Conservation (phyloP, 2,329 filamentous ascomycete genomes). For the Neofusicoccum ribis region DNA sequence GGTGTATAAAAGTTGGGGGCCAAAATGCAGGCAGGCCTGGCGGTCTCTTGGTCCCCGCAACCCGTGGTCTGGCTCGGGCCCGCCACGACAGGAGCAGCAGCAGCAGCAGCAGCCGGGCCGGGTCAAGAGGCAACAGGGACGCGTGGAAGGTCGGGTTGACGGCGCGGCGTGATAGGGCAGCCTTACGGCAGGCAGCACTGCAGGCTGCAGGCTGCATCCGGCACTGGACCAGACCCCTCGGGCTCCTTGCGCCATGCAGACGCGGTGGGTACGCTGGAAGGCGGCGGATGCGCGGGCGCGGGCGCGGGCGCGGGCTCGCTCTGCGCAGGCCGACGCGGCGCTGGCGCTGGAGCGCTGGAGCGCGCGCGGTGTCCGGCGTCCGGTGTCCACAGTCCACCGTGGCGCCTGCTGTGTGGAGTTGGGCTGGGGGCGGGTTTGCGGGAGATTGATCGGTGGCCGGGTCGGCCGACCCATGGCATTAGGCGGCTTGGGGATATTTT, state of each 20-base stretch:
- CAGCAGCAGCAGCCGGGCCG: not conserved
- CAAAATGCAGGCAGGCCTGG: not conserved
- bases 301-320: too few species aligned
- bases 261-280: not conserved
- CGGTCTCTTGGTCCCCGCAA: not conserved
- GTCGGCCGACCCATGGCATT: not conserved
- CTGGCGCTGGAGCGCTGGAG: too few species aligned
- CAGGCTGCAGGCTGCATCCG: not conserved
- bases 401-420: conserved; percentile 10
- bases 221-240: not conserved
- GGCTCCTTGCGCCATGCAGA: not conserved
- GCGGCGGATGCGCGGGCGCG: not conserved
- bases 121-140: conserved; percentile 1
- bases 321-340: too few species aligned
- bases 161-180: not conserved
- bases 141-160: conserved; percentile 10
- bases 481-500: not conserved
- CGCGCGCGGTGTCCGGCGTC: too few species aligned
- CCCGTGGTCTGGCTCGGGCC: not conserved
- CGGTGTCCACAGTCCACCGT: not conserved
- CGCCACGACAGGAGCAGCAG: not conserved
- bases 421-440: not conserved
- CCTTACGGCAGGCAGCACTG: conserved; percentile 16
- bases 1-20: conserved; percentile 14
- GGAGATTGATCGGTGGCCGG: not conserved